Base-by-base conservation (phyloP, 139 green algal genomes). In the Chlorella sp. region DNA sequence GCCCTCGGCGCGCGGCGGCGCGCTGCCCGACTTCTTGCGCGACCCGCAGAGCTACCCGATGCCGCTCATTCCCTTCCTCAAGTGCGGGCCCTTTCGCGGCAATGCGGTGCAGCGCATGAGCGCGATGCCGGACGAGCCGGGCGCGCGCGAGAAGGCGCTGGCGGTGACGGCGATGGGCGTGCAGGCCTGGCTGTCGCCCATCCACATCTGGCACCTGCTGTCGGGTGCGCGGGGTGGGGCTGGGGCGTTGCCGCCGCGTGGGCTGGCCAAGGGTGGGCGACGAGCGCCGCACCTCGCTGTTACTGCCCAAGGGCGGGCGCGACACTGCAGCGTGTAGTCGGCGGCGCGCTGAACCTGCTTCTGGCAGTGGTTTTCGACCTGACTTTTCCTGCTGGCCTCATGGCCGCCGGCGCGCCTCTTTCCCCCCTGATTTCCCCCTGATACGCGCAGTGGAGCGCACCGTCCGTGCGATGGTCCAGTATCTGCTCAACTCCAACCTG, bases 121-220 rank as follows among this genome's bases (percentile, higher is more conserved):
- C 2, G 66, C 65, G 2, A 8, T 36, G 48, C 77, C 77, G 0
- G 62, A 25, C 5, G 60, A 81, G 68, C 63, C 51, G 2, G 71
- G 79, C 3, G 77, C 77, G 38, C 50, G 59, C 33, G 67, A 73
- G 50, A 29, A 79, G 41, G 53, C 70, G 5, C 23, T 58, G 21
- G 66, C 77, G 0, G 46, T 40, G 1, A 74, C 65, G 35, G 33
- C 77, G 31, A 23, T 76, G 21, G 63, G 77, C 14, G 31, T 81
- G 53, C 80, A 89, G 77, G 71, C 74, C 9, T 89, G 84, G 84
- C 14, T 89, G 50, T 89, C 84, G 1, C 82, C 82, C 3, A 77
- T 79, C 33, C 84, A 89, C 45, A 66, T 89, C 35, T 85, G 78
- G 48, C 84, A 89, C 63, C 43, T 86, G 25, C 59, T 89, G 66